Evolutionary conservation across 2,329 filamentous ascomycete genomes (phyloP), one percentile per base, ranked within the genome.

Genomic region (Ceratocystis variospora): DNA sequence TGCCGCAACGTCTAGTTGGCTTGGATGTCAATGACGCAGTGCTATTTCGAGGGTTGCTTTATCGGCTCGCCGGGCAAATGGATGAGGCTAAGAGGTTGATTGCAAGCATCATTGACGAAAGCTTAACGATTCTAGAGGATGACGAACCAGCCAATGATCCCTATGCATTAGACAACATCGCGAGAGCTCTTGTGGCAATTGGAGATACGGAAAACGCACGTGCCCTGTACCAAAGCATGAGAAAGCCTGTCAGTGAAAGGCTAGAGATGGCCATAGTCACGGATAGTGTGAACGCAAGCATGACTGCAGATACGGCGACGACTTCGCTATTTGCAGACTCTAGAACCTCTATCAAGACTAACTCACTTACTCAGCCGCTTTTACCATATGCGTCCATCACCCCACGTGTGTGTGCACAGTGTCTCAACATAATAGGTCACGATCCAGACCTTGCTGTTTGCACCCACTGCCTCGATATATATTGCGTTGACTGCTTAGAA

Each of bases 11-110:
- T 66, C 76, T 78, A 70, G 73, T 75, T 0, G 77, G 77, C 0
- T 76, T 76, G 0, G 76, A 78, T 44, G 73, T 77, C 68, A 78
- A 78, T 63, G 73, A 74, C 1, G 77, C 77, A 0, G 73, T 75
- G 17, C 74, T 78, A 25, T 78, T 76, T 68, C 72, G 77, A 10
- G 73, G 75, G 0, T 71, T 76, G 15, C 73, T 77, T 64, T 74
- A 76, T 68, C 74, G 75, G 0, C 72, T 76, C 1, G 68, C 72
- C 0, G 72, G 73, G 2, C 69, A 72, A 28, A 70, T 67, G 4
- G 48, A 63, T 0, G 73, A 74, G 3, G 73, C 76, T 0, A 69
- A 71, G 1, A 64, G 67, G 2, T 69, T 77, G 22, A 71, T 78
- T 1, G 68, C 71, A 1, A 71, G 68, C 0, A 72, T 78, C 25